Evolutionary conservation across 805 yeast species (phyloP).

Genomic region (Pichia paraexigua): DNA sequence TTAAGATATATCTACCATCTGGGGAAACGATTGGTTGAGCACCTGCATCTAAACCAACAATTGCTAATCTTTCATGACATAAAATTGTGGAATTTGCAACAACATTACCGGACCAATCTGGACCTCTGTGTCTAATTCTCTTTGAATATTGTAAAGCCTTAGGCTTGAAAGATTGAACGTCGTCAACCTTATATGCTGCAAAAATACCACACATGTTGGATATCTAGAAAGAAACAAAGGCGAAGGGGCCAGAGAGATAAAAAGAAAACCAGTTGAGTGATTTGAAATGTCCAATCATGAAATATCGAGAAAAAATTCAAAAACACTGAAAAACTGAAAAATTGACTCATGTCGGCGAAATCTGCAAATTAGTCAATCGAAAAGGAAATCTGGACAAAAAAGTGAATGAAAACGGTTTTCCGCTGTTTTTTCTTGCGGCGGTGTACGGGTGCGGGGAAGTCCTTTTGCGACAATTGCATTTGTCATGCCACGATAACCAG

Average conservation of each 20-base stretch:
- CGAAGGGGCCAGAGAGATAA: background rate
- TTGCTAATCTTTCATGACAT: slow-evolving; percentile 93
- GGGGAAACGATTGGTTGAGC: slow-evolving; percentile 91
- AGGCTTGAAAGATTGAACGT: slow-evolving; percentile 72
- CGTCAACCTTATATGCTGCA: slow-evolving; percentile 80
- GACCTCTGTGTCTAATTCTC: slow-evolving; percentile 97
- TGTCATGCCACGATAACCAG: too few species aligned
- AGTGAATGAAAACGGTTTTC: too few species aligned
- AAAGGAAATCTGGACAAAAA: background rate
- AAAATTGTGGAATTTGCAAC: slow-evolving; percentile 72
- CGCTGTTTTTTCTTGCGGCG: too few species aligned
- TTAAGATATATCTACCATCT: slow-evolving; percentile 64
- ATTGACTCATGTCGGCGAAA: background rate
- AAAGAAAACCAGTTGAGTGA: background rate
- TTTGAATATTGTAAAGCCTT: slow-evolving; percentile 86
- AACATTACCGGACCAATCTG: slow-evolving; percentile 96
- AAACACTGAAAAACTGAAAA: background rate
- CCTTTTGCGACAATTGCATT: too few species aligned
- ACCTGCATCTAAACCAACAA: slow-evolving; percentile 95
- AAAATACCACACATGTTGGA: slow-evolving; percentile 91
- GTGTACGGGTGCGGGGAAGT: too few species aligned
- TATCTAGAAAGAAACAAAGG: background rate
- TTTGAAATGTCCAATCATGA: background rate
- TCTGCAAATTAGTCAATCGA: too few species aligned
- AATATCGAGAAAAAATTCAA: background rate